A percentile compares a stretch with the other conserved stretches of the same genome.
Conservation (phyloP, 2,329 filamentous ascomycete species). For the Ceratocystis alfenasii region DNA sequence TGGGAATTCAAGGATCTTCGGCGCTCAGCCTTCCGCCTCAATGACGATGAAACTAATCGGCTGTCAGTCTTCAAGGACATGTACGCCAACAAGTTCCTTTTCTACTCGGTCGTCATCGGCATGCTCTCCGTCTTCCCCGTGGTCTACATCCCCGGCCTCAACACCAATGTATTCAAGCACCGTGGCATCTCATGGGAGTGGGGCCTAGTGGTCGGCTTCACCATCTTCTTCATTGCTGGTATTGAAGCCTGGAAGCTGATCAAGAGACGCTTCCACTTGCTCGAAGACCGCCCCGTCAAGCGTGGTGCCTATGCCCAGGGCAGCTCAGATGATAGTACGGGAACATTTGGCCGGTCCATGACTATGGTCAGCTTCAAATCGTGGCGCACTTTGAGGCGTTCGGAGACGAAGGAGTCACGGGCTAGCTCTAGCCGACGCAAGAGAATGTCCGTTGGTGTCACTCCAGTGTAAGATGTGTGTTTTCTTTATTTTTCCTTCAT, state of each 20-base stretch:
- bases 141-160: conserved; percentile 62
- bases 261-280: conserved; percentile 46
- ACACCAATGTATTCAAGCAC: conserved; percentile 61
- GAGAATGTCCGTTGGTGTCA: not conserved
- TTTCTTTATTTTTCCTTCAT: not conserved
- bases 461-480: not conserved
- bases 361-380: conserved; percentile 42
- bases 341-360: conserved; percentile 35
- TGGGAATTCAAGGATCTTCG: conserved; percentile 69
- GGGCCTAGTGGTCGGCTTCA: conserved; percentile 53
- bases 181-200: conserved; percentile 62
- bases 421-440: conserved; percentile 14
- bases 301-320: conserved; percentile 43
- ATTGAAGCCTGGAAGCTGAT: conserved; percentile 60
- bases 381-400: conserved; percentile 35
- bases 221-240: conserved; percentile 52
- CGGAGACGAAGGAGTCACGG: conserved; percentile 32
- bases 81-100: conserved; percentile 58
- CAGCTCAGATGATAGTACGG: conserved; percentile 35
- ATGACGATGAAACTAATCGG: conserved; percentile 39
- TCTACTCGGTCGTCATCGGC: conserved; percentile 52
- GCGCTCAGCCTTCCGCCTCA: conserved; percentile 57
- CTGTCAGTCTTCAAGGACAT: conserved; percentile 50
- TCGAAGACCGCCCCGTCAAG: conserved; percentile 41
- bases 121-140: conserved; percentile 52